Evolutionary conservation across 2,329 filamentous ascomycete species (phyloP).

Genomic region (Esteya vermicola): DNA sequence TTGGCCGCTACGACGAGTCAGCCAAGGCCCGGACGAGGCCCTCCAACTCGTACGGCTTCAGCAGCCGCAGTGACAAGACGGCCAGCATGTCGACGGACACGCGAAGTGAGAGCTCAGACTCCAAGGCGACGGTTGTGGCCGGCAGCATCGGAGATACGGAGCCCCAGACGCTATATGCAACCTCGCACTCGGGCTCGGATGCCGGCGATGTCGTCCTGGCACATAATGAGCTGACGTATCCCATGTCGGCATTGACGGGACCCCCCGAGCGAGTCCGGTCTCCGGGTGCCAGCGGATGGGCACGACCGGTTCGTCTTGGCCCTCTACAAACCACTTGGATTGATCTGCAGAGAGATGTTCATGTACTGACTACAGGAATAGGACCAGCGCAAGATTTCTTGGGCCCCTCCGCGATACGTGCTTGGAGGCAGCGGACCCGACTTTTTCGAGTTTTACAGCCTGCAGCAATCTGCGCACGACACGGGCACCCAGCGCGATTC

Average conservation of each 20-base stretch:
- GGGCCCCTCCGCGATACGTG: not conserved
- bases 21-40: not conserved
- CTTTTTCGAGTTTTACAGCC: not conserved
- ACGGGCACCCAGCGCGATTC: not conserved
- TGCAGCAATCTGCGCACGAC: not conserved
- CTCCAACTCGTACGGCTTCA: not conserved
- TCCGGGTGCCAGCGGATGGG: conserved; percentile 6
- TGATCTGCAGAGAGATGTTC: no score
- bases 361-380: not conserved
- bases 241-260: not conserved
- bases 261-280: not conserved
- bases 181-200: not conserved
- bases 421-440: not conserved
- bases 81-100: not conserved
- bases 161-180: not conserved
- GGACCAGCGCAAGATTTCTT: not conserved
- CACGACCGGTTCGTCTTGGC: conserved; percentile 8
- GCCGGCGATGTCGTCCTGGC: not conserved
- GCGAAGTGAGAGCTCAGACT: not conserved
- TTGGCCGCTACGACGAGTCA: not conserved
- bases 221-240: conserved; percentile 1
- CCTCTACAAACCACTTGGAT: no score
- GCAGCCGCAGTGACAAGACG: not conserved
- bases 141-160: not conserved
- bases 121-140: not conserved